Evolutionary conservation across 2,329 filamentous ascomycete species (phyloP), one percentile per base, ranked within the genome.

Genomic region (Chrysosporium keratinophilum): DNA sequence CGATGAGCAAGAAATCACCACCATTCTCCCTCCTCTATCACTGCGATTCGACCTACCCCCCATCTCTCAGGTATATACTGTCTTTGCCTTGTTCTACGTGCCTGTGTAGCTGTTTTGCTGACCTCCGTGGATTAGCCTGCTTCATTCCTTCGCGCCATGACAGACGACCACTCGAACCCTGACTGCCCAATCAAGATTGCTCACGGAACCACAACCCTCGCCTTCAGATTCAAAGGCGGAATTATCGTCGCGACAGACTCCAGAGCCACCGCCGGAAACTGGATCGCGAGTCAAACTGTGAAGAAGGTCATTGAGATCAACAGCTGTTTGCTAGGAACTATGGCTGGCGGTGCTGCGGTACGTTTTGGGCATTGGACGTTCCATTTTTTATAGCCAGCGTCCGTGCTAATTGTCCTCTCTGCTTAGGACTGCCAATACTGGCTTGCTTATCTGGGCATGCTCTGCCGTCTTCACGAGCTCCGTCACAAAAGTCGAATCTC

Each of bases 251-350:
- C 91, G 52, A 98, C 93, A 56, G 93, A 98, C 76, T 98, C 93
- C 57, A 84, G 93, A 75, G 93, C 93, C 57, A 95, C 93, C 46
- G 91, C 93, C 31, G 93, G 93, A 66, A 94, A 93, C 81, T 98
- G 93, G 93, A 98, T 98, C 74, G 93, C 93, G 61, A 95, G 88
- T 75, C 93, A 98, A 79, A 98, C 93, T 52, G 93, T 98, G 68
- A 98, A 98, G 83, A 98, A 98, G 80, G 93, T 98, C 63, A 97
- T 98, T 68, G 89, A 95, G 79, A 95, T 95, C 78, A 95, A 95
- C 78, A 88, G 79, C 73, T 86, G 85, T 72, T 79, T 98, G 73
- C 76, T 98, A 66, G 93, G 93, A 61, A 98, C 93, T 63, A 95
- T 98, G 91, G 93, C 93, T 59, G 93, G 93, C 72, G 93, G 93